phyloP scores from a whole-genome alignment of 768 basidiomycete species.

The Chiua virens region DNA sequence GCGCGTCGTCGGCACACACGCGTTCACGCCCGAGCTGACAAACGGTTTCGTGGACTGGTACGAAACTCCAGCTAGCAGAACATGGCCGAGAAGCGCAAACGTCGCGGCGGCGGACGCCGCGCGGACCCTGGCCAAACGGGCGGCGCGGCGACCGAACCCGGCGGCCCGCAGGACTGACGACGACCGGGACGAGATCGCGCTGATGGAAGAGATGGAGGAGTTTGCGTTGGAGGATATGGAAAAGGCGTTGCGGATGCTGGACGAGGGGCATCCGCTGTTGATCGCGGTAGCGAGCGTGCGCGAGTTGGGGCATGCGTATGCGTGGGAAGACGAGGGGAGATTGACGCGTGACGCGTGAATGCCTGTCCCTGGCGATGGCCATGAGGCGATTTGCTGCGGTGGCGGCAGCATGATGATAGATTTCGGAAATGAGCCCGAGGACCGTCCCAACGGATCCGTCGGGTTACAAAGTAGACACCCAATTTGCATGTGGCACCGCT shows the following conservation, averaged over 20 bases:
- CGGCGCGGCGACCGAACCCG: no score
- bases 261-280: conserved; percentile 60
- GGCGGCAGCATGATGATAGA: no score
- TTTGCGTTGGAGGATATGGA: conserved; percentile 80
- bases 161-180: conserved; percentile 33
- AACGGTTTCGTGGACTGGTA: conserved; percentile 62
- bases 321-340: conserved; percentile 50
- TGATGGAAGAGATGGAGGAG: conserved; percentile 82
- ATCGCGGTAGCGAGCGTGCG: conserved; percentile 71
- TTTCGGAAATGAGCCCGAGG: no score
- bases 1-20: conserved; percentile 54
- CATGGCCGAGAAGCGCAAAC: conserved; percentile 67
- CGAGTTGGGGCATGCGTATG: conserved; percentile 57
- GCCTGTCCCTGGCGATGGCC: no score
- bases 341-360: conserved; percentile 23
- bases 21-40: conserved; percentile 54
- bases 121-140: no score
- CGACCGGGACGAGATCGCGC: conserved; percentile 66
- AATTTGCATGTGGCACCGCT: no score
- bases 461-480: no score
- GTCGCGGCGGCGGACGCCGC: conserved; percentile 29
- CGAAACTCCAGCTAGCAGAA: conserved; percentile 68
- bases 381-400: no score
- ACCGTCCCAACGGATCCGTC: no score
- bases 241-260: conserved; percentile 57